Evolutionary conservation across 2,329 filamentous ascomycete species (phyloP), one percentile per base, ranked within the genome.

Genomic region (Colletotrichum orbiculare): DNA sequence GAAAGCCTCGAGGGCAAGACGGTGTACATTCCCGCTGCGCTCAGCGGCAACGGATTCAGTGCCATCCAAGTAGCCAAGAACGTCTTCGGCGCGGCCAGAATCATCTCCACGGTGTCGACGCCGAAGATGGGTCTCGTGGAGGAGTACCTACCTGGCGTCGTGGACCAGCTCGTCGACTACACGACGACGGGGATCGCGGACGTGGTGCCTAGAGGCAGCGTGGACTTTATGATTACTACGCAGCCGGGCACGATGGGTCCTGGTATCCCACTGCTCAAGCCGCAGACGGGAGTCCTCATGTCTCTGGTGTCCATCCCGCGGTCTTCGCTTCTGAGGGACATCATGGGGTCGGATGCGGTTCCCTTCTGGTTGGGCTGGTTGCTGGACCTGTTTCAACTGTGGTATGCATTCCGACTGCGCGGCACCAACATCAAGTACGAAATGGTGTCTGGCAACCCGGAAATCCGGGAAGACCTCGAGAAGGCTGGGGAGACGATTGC

Each of bases 131-230:
- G 73, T 0, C 74, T 81, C 25, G 81, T 85, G 0, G 77, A 79
- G 46, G 68, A 78, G 60, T 68, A 75, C 39, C 71, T 83, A 0
- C 77, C 79, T 0, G 81, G 79, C 0, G 73, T 82, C 6, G 79
- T 85, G 2, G 83, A 85, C 71, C 76, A 83, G 66, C 71, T 86
- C 34, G 74, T 86, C 64, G 84, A 87, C 69, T 87, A 87, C 72
- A 80, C 76, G 59, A 79, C 73, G 47, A 70, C 77, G 38, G 73
- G 79, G 6, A 71, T 84, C 3, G 68, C 72, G 38, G 64, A 76
- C 6, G 72, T 60, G 13, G 77, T 85, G 2, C 74, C 78, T 2
- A 70, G 69, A 2, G 80, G 78, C 33, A 81, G 74, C 15, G 79
- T 86, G 3, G 85, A 87, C 68, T 79, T 86, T 57, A 77, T 83